phyloP scores from a whole-genome alignment of 345 rosid genomes.

The Limnanthes douglasii region DNA sequence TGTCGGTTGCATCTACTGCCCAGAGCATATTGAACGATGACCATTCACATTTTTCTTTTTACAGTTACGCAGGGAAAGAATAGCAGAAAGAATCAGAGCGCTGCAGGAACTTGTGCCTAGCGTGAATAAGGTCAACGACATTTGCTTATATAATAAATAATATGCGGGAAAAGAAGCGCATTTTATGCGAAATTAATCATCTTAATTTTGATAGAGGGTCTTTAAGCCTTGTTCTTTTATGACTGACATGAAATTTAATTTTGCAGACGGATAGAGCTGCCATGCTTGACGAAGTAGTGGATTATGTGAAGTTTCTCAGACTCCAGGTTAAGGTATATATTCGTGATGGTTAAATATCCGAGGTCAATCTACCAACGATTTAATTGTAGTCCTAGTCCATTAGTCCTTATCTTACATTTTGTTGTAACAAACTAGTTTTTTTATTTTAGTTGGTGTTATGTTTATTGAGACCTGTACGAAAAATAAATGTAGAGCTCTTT shows the following conservation, averaged over 20 bases:
- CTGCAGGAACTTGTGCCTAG: constrained; percentile 97
- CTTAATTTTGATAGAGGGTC: constrained; percentile 1
- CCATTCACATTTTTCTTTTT: constrained; percentile 9
- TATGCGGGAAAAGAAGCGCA: neutral
- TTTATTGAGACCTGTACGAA: no score
- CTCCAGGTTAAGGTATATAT: constrained; percentile 97
- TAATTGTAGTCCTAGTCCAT: no score
- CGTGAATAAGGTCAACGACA: constrained; percentile 70
- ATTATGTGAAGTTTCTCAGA: constrained; percentile 95
- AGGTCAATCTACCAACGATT: no score
- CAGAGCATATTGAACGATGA: neutral
- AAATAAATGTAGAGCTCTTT: no score
- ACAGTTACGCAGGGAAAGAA: constrained; percentile 94
- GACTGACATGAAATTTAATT: constrained; percentile 1
- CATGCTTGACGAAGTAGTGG: constrained; percentile 99
- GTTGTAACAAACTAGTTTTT: no score
- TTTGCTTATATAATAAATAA: constrained; percentile 7
- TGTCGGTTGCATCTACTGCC: neutral
- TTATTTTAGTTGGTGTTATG: no score
- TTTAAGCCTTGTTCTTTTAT: neutral
- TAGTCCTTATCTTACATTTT: no score
- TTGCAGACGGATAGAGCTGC: constrained; percentile 87
- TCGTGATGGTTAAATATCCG: no score
- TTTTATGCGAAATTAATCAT: neutral
- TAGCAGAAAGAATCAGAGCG: constrained; percentile 96